Percentiles rank a stretch among this genome's conserved stretches.
Evolutionary conservation across 2,329 filamentous ascomycete genomes (phyloP).

Genomic region (Stagonosporopsis tanaceti): DNA sequence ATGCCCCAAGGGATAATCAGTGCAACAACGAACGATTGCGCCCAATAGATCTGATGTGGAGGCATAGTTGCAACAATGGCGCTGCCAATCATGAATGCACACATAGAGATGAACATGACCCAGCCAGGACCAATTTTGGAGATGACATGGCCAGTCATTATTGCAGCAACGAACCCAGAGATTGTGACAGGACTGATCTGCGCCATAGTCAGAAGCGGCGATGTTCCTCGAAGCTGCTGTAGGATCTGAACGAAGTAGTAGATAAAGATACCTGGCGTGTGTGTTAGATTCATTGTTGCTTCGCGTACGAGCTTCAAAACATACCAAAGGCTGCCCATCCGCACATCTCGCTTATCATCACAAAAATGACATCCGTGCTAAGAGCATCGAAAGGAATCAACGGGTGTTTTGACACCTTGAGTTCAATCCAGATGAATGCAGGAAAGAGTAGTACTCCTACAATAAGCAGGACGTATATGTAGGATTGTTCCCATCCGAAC

Average conservation of each 20-base stretch:
- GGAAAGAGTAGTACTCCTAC: slow-evolving; percentile 63
- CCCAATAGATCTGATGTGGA: slow-evolving; percentile 54
- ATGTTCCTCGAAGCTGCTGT: slow-evolving; percentile 31
- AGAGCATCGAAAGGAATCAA: slow-evolving; percentile 65
- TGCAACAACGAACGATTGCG: slow-evolving; percentile 44
- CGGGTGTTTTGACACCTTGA: slow-evolving; percentile 56
- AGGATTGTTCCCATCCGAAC: slow-evolving; percentile 65
- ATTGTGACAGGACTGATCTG: slow-evolving; percentile 36
- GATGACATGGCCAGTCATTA: slow-evolving; percentile 43
- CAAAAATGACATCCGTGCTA: slow-evolving; percentile 61
- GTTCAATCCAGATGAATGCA: slow-evolving; percentile 64
- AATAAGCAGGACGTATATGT: slow-evolving; percentile 66
- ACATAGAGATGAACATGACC: slow-evolving; percentile 46
- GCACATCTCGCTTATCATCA: slow-evolving; percentile 62
- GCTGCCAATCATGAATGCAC: slow-evolving; percentile 45
- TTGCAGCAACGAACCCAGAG: slow-evolving; percentile 43
- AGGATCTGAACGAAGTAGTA: slow-evolving; percentile 47
- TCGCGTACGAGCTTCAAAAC: not conserved
- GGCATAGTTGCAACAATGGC: slow-evolving; percentile 53
- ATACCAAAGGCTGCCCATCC: slow-evolving; percentile 49
- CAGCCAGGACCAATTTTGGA: slow-evolving; percentile 36
- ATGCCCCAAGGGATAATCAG: slow-evolving; percentile 51
- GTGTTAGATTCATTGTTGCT: not conserved
- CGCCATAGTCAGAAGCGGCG: slow-evolving; percentile 40
- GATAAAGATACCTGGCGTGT: slow-evolving; percentile 32